These are phyloP conservation scores for Sporothrix globosa DNA, from an alignment of 2,329 filamentous ascomycete species.

Conservation along the genomic window DNA sequence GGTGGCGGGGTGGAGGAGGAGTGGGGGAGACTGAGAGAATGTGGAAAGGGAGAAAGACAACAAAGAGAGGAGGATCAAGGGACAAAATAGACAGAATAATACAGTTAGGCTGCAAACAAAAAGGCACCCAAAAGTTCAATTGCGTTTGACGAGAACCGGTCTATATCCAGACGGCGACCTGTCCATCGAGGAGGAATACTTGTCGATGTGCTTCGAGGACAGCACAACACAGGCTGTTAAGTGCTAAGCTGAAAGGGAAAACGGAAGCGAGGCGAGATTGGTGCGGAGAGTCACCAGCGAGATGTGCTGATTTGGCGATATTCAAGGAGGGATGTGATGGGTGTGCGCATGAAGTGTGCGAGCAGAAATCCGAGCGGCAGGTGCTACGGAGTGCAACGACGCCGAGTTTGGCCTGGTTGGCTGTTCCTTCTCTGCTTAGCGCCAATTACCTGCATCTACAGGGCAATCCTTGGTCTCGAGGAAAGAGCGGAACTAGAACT, in stretches of 20 bases:
- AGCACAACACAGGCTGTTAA: neutral
- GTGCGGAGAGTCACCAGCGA: neutral
- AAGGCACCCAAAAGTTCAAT: neutral
- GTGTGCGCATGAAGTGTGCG: slow-evolving; percentile 10
- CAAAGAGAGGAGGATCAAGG: slow-evolving; percentile 1
- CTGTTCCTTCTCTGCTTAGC: slow-evolving; percentile 16
- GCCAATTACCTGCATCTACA: slow-evolving; percentile 22
- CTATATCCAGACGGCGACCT: neutral
- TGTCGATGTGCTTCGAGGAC: neutral
- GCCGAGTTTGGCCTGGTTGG: slow-evolving; percentile 12
- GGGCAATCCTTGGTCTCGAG: neutral
- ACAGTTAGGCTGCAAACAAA: neutral
- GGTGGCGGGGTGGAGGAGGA: slow-evolving; percentile 21
- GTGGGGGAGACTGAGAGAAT: slow-evolving; percentile 3
- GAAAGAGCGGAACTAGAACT: slow-evolving; percentile 15
- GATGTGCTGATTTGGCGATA: slow-evolving; percentile 12
- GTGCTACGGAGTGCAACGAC: neutral
- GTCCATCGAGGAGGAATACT: neutral
- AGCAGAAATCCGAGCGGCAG: neutral
- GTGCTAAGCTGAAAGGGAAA: neutral
- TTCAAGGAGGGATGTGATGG: neutral
- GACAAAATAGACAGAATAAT: neutral
- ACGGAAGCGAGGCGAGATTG: neutral
- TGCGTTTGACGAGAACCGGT: neutral
- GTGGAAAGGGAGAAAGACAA: neutral